A percentile compares a stretch with the other conserved stretches of the same genome.
Evolutionary conservation across 2,329 filamentous ascomycete species (phyloP).

Genomic region (Pseudohalonectria lignicola): DNA sequence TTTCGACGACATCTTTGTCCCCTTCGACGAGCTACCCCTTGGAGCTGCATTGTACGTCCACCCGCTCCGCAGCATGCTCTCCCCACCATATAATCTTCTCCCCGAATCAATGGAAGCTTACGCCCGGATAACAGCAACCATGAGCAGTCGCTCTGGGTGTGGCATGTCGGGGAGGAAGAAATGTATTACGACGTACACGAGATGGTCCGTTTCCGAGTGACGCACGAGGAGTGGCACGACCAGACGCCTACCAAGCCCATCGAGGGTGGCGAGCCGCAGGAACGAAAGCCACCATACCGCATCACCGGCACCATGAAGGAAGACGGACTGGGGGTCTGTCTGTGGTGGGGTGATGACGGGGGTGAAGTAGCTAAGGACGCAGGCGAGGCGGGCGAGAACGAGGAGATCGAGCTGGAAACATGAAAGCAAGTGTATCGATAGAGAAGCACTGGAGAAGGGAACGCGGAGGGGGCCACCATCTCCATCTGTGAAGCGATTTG

Average conservation of each 20-base stretch:
- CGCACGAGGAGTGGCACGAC: slow-evolving; percentile 85
- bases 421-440: no score
- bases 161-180: slow-evolving; percentile 61
- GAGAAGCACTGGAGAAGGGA: no score
- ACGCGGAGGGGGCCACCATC: no score
- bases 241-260: slow-evolving; percentile 62
- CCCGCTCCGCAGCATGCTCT: not conserved
- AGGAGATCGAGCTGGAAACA: not conserved
- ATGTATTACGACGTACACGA: slow-evolving; percentile 89
- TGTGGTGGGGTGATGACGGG: slow-evolving; percentile 32
- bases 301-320: slow-evolving; percentile 56
- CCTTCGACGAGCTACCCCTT: slow-evolving; percentile 60
- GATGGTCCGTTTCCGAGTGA: slow-evolving; percentile 74
- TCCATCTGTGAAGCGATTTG: not conserved
- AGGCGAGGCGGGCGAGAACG: not conserved
- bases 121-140: slow-evolving; percentile 43
- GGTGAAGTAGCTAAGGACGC: not conserved
- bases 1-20: slow-evolving; percentile 86
- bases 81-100: not conserved
- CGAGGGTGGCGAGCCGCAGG: slow-evolving; percentile 48
- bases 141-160: slow-evolving; percentile 73
- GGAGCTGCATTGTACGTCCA: slow-evolving; percentile 61
- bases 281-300: slow-evolving; percentile 59
- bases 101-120: slow-evolving; percentile 10
- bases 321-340: slow-evolving; percentile 48